Conservation (phyloP, 2,329 filamentous ascomycete genomes). For the Nannizziopsis arthrosporioides region DNA sequence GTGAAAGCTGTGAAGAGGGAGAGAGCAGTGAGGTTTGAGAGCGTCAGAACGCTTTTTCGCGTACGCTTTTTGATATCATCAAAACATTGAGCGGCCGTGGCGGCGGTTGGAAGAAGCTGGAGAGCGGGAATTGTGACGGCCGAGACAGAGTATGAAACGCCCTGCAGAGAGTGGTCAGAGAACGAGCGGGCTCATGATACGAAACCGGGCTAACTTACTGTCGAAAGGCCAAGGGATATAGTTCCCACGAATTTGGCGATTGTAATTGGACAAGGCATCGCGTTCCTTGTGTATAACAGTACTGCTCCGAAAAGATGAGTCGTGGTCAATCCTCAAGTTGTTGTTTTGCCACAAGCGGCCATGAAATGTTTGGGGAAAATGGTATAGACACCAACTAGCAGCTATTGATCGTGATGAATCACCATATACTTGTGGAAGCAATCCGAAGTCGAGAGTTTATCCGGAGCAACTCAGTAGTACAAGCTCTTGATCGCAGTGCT, state of each 20-base stretch:
- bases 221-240: constrained; percentile 74
- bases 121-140: constrained; percentile 68
- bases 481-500: no score
- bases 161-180: constrained; percentile 41
- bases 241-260: constrained; percentile 88
- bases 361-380: no score
- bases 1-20: constrained; percentile 67
- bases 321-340: background rate
- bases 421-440: no score
- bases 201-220: constrained; percentile 46
- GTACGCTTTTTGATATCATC: constrained; percentile 53
- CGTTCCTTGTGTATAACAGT: background rate
- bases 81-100: constrained; percentile 58
- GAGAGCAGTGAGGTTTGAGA: constrained; percentile 57
- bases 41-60: constrained; percentile 52
- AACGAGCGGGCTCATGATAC: background rate
- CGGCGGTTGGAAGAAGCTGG: constrained; percentile 65
- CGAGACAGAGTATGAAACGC: constrained; percentile 75
- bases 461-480: no score
- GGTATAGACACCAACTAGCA: no score
- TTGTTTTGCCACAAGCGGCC: background rate
- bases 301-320: no score
- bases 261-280: constrained; percentile 60
- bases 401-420: no score
- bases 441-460: no score